Evolutionary conservation across 2,329 filamentous ascomycete species (phyloP), one percentile per base, ranked within the genome.

Genomic region (Orbilia javanica): DNA sequence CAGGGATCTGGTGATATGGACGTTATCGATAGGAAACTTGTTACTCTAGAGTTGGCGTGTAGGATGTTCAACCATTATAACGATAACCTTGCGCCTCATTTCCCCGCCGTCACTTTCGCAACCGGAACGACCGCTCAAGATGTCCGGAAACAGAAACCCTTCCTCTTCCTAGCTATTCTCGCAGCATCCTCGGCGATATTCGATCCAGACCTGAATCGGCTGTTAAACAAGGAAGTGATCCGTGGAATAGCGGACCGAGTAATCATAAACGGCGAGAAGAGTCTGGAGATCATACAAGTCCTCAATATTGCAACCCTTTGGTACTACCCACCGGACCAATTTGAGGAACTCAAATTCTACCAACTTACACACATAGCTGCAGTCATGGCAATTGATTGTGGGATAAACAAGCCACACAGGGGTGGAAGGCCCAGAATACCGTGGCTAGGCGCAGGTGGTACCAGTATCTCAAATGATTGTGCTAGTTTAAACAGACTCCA

Each of bases 11-110:
- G 53, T 36, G 68, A 79, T 63, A 63, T 66, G 39, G 87, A 88
- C 82, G 82, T 87, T 34, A 85, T 88, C 64, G 86, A 87, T 71
- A 83, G 84, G 62, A 84, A 85, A 1, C 73, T 91, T 15, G 84
- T 91, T 79, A 85, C 85, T 69, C 84, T 85, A 3, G 85, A 87
- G 4, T 83, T 85, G 2, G 89, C 89, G 0, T 84, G 85, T n/a
- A 85, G 85, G 20, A 85, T 90, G 50, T 82, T 82, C 42, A 75
- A 80, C 44, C 80, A 77, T 63, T 82, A 81, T 67, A 76, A 81
- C 46, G 70, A 80, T 27, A 73, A 81, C n/a, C 80, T 82, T 70
- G 72, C 79, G 2, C 80, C 78, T 5, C 73, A 81, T 46, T 80
- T 82, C 52, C 82, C 82, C 4, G 78, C 76, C 0, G 80, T 82